Evolutionary conservation across 106 monocot species (phyloP).

Genomic region (Posidonia australis): DNA sequence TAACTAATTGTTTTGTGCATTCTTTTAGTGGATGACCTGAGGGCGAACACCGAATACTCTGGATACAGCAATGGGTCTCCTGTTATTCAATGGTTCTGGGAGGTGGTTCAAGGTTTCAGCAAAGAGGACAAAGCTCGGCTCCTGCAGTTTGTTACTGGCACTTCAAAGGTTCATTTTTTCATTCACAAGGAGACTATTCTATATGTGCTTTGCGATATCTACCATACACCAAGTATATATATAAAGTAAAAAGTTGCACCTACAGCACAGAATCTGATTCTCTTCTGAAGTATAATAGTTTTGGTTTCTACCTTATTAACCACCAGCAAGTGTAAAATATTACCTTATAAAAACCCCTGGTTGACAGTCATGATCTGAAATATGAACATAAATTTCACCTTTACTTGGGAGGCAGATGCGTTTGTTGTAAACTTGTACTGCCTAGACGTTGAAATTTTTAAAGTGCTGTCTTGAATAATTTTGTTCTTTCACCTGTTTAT

Average conservation of each 20-base stretch:
- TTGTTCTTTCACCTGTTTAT: neutral
- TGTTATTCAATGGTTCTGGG: slow-evolving; percentile 99
- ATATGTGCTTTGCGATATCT: neutral
- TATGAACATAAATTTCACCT: neutral
- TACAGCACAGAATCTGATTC: neutral
- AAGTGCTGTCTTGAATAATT: neutral
- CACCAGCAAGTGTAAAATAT: neutral
- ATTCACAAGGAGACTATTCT: neutral
- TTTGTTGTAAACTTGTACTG: neutral
- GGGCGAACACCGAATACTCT: slow-evolving; percentile 91
- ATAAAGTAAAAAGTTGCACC: no score
- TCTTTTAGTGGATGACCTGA: slow-evolving; percentile 83
- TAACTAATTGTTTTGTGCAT: neutral
- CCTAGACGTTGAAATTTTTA: neutral
- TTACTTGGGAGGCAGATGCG: neutral
- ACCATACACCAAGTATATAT: no score
- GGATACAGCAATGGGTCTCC: slow-evolving; percentile 90
- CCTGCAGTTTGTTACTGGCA: slow-evolving; percentile 97
- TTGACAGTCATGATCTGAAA: no score
- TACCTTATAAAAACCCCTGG: neutral
- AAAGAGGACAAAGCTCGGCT: slow-evolving; percentile 98
- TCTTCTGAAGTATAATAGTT: neutral
- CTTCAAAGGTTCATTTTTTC: slow-evolving; percentile 62
- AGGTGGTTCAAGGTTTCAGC: slow-evolving; percentile 86
- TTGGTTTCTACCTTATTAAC: neutral